phyloP scores from a whole-genome alignment of 306 rosid species.

The Carpinus viminea region DNA sequence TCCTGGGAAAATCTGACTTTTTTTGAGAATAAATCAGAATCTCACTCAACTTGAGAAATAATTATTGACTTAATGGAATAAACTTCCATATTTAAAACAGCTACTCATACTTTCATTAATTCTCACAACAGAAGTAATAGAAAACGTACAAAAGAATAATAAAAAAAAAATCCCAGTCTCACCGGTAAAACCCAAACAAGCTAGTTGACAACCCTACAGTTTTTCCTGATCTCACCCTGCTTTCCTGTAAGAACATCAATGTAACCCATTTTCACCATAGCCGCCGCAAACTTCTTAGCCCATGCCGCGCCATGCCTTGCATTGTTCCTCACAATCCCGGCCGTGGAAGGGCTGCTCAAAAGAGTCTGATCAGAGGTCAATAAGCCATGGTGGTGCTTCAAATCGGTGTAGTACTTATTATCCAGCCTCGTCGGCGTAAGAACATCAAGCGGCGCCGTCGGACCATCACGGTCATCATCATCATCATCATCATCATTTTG shows the following conservation, averaged over 20 bases:
- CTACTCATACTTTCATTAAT: too few species aligned
- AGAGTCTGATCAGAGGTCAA: conserved; percentile 21
- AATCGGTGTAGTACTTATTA: conserved; percentile 1
- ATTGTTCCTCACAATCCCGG: neutral
- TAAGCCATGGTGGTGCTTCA: conserved; percentile 13
- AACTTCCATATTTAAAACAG: too few species aligned
- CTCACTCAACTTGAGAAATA: too few species aligned
- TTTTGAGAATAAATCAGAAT: too few species aligned
- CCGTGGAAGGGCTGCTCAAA: neutral
- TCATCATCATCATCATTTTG: neutral
- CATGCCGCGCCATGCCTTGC: neutral
- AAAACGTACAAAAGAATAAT: neutral
- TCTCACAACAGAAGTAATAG: neutral
- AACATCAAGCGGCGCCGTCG: conserved; percentile 15
- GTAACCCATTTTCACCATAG: conserved; percentile 25
- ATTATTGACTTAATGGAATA: too few species aligned
- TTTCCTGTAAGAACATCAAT: conserved; percentile 12
- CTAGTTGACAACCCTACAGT: conserved; percentile 5
- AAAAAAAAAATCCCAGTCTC: neutral
- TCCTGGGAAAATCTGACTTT: too few species aligned
- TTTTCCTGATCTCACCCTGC: conserved; percentile 16
- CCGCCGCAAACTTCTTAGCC: conserved; percentile 15
- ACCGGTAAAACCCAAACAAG: neutral
- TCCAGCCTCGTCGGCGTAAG: conserved; percentile 5
- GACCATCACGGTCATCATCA: neutral